Evolutionary conservation across 1,284 basidiomycete species (phyloP).

Genomic region (Mycosarcoma maydis): DNA sequence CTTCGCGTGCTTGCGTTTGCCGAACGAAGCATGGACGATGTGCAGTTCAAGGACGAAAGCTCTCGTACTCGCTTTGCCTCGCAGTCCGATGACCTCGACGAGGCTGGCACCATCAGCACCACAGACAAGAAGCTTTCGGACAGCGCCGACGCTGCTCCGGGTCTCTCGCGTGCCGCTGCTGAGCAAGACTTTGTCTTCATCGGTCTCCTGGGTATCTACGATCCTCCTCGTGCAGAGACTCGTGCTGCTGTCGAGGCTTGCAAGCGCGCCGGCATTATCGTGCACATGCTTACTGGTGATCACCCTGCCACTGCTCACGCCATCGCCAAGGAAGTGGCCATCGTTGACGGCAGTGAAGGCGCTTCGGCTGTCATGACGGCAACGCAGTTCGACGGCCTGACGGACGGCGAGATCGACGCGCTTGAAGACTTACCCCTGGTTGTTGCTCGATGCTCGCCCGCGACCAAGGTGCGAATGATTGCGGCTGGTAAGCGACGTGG

Average conservation of each 20-base stretch:
- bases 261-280: slow-evolving; percentile 56
- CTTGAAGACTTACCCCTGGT: slow-evolving; percentile 53
- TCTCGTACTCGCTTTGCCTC: slow-evolving; percentile 21
- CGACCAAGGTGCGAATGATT: slow-evolving; percentile 63
- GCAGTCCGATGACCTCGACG: slow-evolving; percentile 24
- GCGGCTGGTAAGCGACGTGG: slow-evolving; percentile 51
- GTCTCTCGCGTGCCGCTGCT: slow-evolving; percentile 49
- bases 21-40: slow-evolving; percentile 47
- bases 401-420: slow-evolving; percentile 54
- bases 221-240: slow-evolving; percentile 60
- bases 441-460: slow-evolving; percentile 59
- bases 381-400: slow-evolving; percentile 52
- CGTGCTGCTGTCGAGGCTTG: slow-evolving; percentile 58
- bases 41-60: slow-evolving; percentile 46
- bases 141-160: slow-evolving; percentile 8
- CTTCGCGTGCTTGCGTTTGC: slow-evolving; percentile 61
- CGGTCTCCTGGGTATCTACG: slow-evolving; percentile 61
- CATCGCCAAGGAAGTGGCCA: slow-evolving; percentile 57
- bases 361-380: slow-evolving; percentile 54
- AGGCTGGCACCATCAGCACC: slow-evolving; percentile 29
- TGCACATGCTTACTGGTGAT: slow-evolving; percentile 62
- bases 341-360: slow-evolving; percentile 50
- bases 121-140: slow-evolving; percentile 29
- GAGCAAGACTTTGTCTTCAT: slow-evolving; percentile 57
- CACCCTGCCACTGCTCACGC: slow-evolving; percentile 58